Evolutionary conservation across 2,329 filamentous ascomycete genomes (phyloP), one percentile per base, ranked within the genome.

Genomic region (Aspergillus novoparasiticus): DNA sequence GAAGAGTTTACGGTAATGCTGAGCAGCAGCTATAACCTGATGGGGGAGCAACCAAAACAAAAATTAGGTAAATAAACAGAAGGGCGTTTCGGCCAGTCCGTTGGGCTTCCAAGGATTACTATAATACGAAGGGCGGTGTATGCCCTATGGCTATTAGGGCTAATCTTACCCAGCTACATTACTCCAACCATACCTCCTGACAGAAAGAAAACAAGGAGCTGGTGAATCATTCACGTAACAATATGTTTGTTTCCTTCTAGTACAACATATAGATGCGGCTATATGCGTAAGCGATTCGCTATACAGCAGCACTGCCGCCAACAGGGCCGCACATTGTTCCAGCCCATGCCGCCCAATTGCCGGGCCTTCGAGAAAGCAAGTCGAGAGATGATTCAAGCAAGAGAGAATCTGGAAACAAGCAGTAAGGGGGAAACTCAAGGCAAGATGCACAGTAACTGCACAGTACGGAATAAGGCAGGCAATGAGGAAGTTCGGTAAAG

Each of bases 101-200:
- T 55, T 55, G 32, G 51, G 32, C 51, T 34, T 55, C 12, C 32
- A 21, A 12, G 16, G n/a, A 36, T 55, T 39, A 26, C 51, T 55
- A n/a, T 55, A 55, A 55, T 55, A 55, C 51, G 51, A 55, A 55
- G 34, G 30, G 51, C 32, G 51, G 51, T 55, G 51, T 55, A 55
- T 55, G 32, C 51, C 51, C 12, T 54, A 34, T 54, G 28, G 30
- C 30, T 14, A 19, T 36, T 54, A 54, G 51, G 51, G 30, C 28
- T 54, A 51, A 54, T 36, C 51, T 23, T 36, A 34, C 32, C 51
- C 6, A 14, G 23, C 51, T 36, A 36, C 30, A 34, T 28, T 54
- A 54, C 51, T 54, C 30, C 8, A 54, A 23, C 21, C 28, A 54
- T 21, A 19, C 51, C 51, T 54, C 51, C 30, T 54, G 32, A 55